These are phyloP conservation scores for Gossypium gossypioides DNA, from an alignment of 441 rosid species.

Conservation along the genomic window DNA sequence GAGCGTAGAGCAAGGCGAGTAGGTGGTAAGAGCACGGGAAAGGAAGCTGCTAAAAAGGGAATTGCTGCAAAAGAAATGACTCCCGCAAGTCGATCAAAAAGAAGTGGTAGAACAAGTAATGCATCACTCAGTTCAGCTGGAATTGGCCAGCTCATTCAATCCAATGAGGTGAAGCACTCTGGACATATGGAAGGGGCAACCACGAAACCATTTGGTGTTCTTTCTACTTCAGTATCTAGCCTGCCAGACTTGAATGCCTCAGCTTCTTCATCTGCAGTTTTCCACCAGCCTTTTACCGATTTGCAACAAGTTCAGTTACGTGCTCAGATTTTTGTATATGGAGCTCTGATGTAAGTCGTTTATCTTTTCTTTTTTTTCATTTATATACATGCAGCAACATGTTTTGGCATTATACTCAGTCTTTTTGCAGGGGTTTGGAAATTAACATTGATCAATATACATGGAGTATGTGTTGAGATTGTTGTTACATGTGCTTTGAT, in stretches of 20 bases:
- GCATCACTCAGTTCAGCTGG: conserved; percentile 35
- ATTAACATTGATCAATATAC: neutral
- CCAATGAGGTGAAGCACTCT: conserved; percentile 46
- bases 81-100: conserved; percentile 35
- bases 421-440: neutral
- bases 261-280: conserved; percentile 41
- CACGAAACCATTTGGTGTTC: conserved; percentile 42
- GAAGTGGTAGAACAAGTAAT: conserved; percentile 37
- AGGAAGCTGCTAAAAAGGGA: conserved; percentile 54
- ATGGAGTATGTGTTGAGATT: neutral
- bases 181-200: conserved; percentile 37
- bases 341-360: conserved; percentile 74
- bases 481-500: neutral
- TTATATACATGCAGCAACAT: neutral
- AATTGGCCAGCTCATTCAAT: conserved; percentile 25
- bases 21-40: conserved; percentile 46
- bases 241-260: conserved; percentile 70
- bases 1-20: conserved; percentile 73
- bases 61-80: conserved; percentile 33
- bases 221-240: conserved; percentile 40
- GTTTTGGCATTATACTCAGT: neutral
- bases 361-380: neutral
- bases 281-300: conserved; percentile 92
- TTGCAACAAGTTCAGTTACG: conserved; percentile 97
- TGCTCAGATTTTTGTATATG: conserved; percentile 97